Percentiles rank a stretch among this genome's conserved stretches.
phyloP scores from a whole-genome alignment of 371 early-diverging fungal species.

The Mucor indicus region DNA sequence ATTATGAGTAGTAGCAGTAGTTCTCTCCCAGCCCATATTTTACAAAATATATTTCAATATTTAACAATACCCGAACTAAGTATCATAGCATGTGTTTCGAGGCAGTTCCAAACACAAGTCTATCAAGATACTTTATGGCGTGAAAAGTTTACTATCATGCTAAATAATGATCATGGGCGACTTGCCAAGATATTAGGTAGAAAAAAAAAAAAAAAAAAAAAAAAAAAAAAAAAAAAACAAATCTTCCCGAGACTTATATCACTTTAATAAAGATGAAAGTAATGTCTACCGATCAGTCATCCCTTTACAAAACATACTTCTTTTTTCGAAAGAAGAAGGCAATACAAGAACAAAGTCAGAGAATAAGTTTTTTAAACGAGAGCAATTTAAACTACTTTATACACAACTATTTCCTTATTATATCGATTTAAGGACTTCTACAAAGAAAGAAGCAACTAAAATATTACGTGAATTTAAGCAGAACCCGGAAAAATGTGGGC shows the following conservation, averaged over 20 bases:
- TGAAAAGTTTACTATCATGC: constrained; percentile 38
- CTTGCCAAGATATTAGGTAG: constrained; percentile 25
- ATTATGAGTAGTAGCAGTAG: too few relatives aligned
- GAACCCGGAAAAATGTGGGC: constrained; percentile 64
- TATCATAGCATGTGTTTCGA: constrained; percentile 50
- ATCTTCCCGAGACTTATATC: too few relatives aligned
- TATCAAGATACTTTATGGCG: constrained; percentile 67
- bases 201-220: too few relatives aligned
- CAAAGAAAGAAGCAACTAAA: constrained; percentile 61
- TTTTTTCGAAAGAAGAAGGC: not conserved
- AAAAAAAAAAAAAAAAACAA: too few relatives aligned
- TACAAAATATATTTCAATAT: constrained; percentile 45
- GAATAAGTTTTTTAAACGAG: constrained; percentile 58
- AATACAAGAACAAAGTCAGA: constrained; percentile 43
- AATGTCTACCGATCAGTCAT: too few relatives aligned
- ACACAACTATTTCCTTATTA: constrained; percentile 68
- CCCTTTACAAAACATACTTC: too few relatives aligned
- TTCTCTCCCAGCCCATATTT: constrained; percentile 51
- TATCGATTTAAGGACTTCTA: constrained; percentile 63
- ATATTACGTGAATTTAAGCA: constrained; percentile 67
- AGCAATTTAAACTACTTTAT: constrained; percentile 66
- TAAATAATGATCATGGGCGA: constrained; percentile 31
- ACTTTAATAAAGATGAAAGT: too few relatives aligned
- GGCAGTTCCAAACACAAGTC: constrained; percentile 60
- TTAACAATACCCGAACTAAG: constrained; percentile 47